These are phyloP conservation scores for Polyporus tsugae DNA, from an alignment of 1,284 basidiomycete genomes.

Conservation along the genomic window DNA sequence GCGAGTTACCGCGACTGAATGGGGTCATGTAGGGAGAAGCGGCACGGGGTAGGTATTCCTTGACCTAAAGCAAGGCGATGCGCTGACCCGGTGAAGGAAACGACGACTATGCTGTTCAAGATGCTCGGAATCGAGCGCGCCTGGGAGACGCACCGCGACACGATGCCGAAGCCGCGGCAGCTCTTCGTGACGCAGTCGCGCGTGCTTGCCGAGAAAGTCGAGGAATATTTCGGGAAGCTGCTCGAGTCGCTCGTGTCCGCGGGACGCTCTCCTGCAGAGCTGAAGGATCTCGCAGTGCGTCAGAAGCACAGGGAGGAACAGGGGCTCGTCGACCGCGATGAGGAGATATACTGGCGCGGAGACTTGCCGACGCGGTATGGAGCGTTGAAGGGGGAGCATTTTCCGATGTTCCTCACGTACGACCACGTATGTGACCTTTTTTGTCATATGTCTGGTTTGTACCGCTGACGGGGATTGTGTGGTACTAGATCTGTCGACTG, in stretches of 20 bases:
- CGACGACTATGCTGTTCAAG: slow-evolving; percentile 78
- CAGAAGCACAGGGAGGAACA: slow-evolving; percentile 41
- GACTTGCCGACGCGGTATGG: slow-evolving; percentile 67
- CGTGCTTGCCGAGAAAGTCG: slow-evolving; percentile 69
- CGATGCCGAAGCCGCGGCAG: slow-evolving; percentile 56
- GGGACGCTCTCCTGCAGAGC: slow-evolving; percentile 47
- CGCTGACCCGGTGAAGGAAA: slow-evolving; percentile 57
- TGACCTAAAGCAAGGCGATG: background rate
- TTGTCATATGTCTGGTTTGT: background rate
- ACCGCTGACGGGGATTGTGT: background rate
- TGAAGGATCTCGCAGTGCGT: slow-evolving; percentile 40
- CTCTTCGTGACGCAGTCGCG: slow-evolving; percentile 78
- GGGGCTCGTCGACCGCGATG: slow-evolving; percentile 57
- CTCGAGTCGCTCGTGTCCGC: slow-evolving; percentile 55
- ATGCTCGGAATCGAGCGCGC: slow-evolving; percentile 71
- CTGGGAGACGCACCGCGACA: slow-evolving; percentile 47
- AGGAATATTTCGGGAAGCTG: slow-evolving; percentile 69
- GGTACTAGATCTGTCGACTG: slow-evolving; percentile 27
- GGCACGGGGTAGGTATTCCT: slow-evolving; percentile 67
- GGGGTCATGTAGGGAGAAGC: slow-evolving; percentile 49
- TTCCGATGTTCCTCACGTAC: slow-evolving; percentile 76
- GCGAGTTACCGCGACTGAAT: background rate
- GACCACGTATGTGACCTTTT: slow-evolving; percentile 53
- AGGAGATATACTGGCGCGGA: slow-evolving; percentile 51
- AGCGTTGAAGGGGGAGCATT: slow-evolving; percentile 65